phyloP scores from a whole-genome alignment of 805 yeast genomes.

The Scheffersomyces stipitis region DNA sequence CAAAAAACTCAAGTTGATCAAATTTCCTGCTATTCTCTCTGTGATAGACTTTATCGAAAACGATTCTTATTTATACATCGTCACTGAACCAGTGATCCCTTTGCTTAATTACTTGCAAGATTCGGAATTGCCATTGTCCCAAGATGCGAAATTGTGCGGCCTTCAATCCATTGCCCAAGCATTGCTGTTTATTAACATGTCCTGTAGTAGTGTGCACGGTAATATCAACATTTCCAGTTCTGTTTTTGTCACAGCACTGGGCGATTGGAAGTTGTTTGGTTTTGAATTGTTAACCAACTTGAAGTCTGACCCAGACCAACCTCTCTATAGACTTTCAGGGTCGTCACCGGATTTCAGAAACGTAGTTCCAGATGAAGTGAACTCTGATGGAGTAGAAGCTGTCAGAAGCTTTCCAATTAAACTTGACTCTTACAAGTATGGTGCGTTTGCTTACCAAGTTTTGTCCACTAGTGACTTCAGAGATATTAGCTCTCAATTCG shows the following conservation, averaged over 20 bases:
- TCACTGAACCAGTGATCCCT: slow-evolving; percentile 68
- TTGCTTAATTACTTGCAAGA: slow-evolving; percentile 40
- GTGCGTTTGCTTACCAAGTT: slow-evolving; percentile 50
- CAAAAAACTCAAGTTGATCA: slow-evolving; percentile 52
- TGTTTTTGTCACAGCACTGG: slow-evolving; percentile 61
- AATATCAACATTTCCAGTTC: slow-evolving; percentile 51
- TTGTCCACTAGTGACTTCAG: slow-evolving; percentile 15
- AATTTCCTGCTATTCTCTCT: slow-evolving; percentile 68
- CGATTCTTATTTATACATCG: slow-evolving; percentile 55
- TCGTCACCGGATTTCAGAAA: slow-evolving; percentile 22
- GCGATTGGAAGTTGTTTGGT: slow-evolving; percentile 86
- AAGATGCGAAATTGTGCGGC: slow-evolving; percentile 51
- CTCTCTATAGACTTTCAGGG: slow-evolving; percentile 37
- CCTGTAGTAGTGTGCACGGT: slow-evolving; percentile 63
- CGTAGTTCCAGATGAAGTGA: slow-evolving; percentile 50
- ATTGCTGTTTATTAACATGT: slow-evolving; percentile 56
- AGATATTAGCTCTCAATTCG: not conserved
- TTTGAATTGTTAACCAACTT: slow-evolving; percentile 64
- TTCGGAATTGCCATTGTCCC: slow-evolving; percentile 21
- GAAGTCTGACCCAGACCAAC: slow-evolving; percentile 45
- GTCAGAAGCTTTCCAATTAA: slow-evolving; percentile 38
- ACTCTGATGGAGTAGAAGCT: slow-evolving; percentile 42
- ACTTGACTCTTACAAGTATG: slow-evolving; percentile 66
- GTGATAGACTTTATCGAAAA: slow-evolving; percentile 64
- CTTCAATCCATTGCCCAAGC: slow-evolving; percentile 55